Evolutionary conservation across 2,329 filamentous ascomycete species (phyloP).

Genomic region (Graphilbum ipis-grandicollis): DNA sequence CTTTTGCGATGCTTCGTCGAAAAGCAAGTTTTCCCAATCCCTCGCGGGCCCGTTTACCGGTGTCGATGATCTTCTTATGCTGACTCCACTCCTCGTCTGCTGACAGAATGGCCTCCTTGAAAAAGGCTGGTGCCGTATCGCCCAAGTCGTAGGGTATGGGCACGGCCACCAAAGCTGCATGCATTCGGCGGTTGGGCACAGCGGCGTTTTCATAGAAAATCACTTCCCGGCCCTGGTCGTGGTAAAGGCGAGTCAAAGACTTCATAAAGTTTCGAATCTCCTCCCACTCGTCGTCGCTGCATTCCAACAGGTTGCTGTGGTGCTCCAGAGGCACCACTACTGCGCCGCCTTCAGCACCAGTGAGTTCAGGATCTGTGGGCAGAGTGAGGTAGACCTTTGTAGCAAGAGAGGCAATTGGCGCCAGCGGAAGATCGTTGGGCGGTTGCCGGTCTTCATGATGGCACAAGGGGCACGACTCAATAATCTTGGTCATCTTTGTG

Average conservation of each 20-base stretch:
- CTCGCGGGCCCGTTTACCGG: slow-evolving; percentile 42
- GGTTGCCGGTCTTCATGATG: slow-evolving; percentile 66
- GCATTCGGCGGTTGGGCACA: slow-evolving; percentile 55
- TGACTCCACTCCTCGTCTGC: slow-evolving; percentile 90
- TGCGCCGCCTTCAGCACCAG: slow-evolving; percentile 51
- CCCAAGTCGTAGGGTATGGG: slow-evolving; percentile 85
- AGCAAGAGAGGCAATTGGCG: slow-evolving; percentile 70
- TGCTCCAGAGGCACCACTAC: slow-evolving; percentile 84
- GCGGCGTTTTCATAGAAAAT: slow-evolving; percentile 97
- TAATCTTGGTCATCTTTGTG: slow-evolving; percentile 70
- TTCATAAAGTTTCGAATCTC: slow-evolving; percentile 99
- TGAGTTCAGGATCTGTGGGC: slow-evolving; percentile 76
- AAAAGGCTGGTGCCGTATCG: slow-evolving; percentile 83
- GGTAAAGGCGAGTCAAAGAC: slow-evolving; percentile 80
- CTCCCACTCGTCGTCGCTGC: slow-evolving; percentile 98
- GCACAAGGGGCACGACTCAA: slow-evolving; percentile 81
- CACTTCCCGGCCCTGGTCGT: slow-evolving; percentile 79
- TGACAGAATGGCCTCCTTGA: slow-evolving; percentile 80
- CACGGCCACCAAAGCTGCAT: slow-evolving; percentile 73
- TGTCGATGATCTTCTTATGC: slow-evolving; percentile 90
- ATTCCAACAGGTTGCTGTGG: slow-evolving; percentile 80
- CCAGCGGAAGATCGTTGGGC: slow-evolving; percentile 51
- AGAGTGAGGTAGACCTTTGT: slow-evolving; percentile 80
- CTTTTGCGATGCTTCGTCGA: slow-evolving; percentile 65
- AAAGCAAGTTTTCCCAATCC: slow-evolving; percentile 71